A percentile compares a stretch with the other conserved stretches of the same genome.
Conservation (phyloP, 495 filamentous ascomycete genomes). For the Penicillium cosmopolitanum region DNA sequence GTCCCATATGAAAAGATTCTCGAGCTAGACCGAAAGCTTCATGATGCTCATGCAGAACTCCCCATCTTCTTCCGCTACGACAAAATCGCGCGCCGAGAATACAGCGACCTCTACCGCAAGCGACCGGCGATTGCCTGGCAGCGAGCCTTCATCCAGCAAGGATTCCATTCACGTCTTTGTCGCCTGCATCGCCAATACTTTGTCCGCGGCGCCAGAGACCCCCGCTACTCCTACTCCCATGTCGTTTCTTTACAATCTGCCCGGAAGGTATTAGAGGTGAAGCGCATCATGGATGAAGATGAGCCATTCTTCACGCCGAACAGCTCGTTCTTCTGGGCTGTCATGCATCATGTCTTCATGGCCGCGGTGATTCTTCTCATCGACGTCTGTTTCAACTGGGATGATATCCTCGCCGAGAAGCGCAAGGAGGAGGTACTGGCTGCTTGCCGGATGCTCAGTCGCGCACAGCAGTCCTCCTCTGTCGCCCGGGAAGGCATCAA, state of each 20-base stretch:
- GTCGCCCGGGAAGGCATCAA: conserved; percentile 38
- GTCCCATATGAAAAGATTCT: conserved; percentile 44
- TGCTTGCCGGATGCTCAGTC: conserved; percentile 49
- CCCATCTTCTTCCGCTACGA: conserved; percentile 45
- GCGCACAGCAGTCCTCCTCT: conserved; percentile 37
- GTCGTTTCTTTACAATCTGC: conserved; percentile 47
- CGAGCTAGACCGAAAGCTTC: conserved; percentile 37
- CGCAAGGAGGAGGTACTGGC: conserved; percentile 45
- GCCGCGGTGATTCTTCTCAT: conserved; percentile 50
- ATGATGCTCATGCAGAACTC: conserved; percentile 27
- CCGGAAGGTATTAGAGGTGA: conserved; percentile 44
- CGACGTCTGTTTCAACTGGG: conserved; percentile 50
- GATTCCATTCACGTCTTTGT: conserved; percentile 45
- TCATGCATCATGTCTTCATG: conserved; percentile 53
- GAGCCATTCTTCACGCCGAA: conserved; percentile 30
- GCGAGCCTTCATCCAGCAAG: conserved; percentile 43
- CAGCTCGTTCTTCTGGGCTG: conserved; percentile 37
- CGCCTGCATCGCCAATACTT: conserved; percentile 49
- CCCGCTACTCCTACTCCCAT: conserved; percentile 50
- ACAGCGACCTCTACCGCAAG: conserved; percentile 35
- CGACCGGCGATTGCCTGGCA: conserved; percentile 46
- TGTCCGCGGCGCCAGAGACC: conserved; percentile 43
- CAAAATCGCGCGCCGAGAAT: conserved; percentile 32
- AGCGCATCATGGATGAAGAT: conserved; percentile 45
- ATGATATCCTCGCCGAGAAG: conserved; percentile 45